Conservation (phyloP, 495 filamentous ascomycete species). For the Penicillium dipodomyicola region DNA sequence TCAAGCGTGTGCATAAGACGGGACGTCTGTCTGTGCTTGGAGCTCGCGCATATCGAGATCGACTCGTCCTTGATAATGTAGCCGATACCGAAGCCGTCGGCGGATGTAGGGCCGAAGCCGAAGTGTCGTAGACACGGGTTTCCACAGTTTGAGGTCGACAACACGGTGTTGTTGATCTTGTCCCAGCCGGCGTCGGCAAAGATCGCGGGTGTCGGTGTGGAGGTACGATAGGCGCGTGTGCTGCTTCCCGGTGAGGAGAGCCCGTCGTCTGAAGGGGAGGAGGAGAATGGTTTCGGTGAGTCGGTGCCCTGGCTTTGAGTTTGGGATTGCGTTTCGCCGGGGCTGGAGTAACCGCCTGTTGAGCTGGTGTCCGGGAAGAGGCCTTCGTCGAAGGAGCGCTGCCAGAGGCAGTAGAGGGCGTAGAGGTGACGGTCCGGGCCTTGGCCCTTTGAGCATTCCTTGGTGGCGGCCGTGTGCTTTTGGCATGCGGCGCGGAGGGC, state of each 20-base stretch:
- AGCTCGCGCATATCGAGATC: slow-evolving; percentile 86
- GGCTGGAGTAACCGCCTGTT: slow-evolving; percentile 50
- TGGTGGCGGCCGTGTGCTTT: slow-evolving; percentile 76
- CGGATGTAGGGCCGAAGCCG: slow-evolving; percentile 91
- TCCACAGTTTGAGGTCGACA: slow-evolving; percentile 97
- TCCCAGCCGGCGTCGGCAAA: slow-evolving; percentile 93
- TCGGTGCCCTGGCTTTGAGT: slow-evolving; percentile 32
- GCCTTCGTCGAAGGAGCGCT: slow-evolving; percentile 76
- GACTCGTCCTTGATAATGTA: slow-evolving; percentile 98
- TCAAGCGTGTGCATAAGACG: slow-evolving; percentile 88
- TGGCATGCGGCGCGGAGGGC: slow-evolving; percentile 78
- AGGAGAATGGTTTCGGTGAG: slow-evolving; percentile 48
- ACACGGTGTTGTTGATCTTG: slow-evolving; percentile 87
- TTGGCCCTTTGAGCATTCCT: slow-evolving; percentile 83
- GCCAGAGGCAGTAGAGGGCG: slow-evolving; percentile 93
- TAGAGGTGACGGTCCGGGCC: slow-evolving; percentile 95
- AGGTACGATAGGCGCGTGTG: slow-evolving; percentile 29
- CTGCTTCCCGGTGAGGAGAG: slow-evolving; percentile 34
- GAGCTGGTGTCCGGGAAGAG: slow-evolving; percentile 58
- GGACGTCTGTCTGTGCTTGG: slow-evolving; percentile 88
- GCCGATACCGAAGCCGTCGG: slow-evolving; percentile 94
- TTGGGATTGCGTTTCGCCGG: slow-evolving; percentile 34
- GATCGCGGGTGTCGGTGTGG: slow-evolving; percentile 63
- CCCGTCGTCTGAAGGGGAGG: slow-evolving; percentile 45
- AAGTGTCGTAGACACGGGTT: slow-evolving; percentile 97